Conservation (phyloP, 2,329 filamentous ascomycete genomes). For the Bisporella sp. region DNA sequence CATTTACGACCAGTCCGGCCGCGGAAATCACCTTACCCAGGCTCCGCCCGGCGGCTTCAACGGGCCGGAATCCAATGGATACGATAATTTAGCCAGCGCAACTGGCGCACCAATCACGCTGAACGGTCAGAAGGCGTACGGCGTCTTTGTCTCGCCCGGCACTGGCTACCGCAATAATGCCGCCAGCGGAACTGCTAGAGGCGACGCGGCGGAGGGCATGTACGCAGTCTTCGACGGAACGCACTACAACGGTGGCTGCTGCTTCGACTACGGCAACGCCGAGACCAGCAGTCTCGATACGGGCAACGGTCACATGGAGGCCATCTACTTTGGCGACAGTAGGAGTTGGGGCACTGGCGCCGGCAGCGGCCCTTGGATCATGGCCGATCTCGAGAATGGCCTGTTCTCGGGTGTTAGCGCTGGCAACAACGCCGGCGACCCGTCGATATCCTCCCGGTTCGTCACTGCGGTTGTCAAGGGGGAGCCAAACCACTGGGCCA, state of each 20-base stretch:
- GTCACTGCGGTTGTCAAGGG: constrained; percentile 52
- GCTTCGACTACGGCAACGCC: constrained; percentile 52
- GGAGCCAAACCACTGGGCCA: constrained; percentile 46
- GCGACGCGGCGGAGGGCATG: constrained; percentile 50
- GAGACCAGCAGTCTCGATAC: constrained; percentile 45
- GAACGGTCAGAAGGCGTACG: constrained; percentile 32
- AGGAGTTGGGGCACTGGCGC: constrained; percentile 48
- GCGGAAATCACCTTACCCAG: constrained; percentile 54
- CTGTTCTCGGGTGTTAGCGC: constrained; percentile 49
- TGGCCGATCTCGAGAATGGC: constrained; percentile 63
- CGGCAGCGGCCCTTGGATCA: constrained; percentile 58
- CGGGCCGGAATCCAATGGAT: constrained; percentile 49
- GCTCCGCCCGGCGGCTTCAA: constrained; percentile 49
- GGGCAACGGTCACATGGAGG: constrained; percentile 27
- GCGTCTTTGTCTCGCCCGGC: constrained; percentile 46
- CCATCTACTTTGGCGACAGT: constrained; percentile 55
- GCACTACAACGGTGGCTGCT: constrained; percentile 51
- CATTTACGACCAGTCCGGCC: constrained; percentile 61
- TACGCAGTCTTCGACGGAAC: constrained; percentile 54
- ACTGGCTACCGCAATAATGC: constrained; percentile 57
- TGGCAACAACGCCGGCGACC: constrained; percentile 42
- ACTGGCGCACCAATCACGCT: constrained; percentile 54
- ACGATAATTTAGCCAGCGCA: constrained; percentile 53
- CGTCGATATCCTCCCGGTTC: constrained; percentile 47
- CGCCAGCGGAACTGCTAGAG: constrained; percentile 43